Evolutionary conservation across 2,329 filamentous ascomycete genomes (phyloP).

Genomic region (Elsinoe ampelina): DNA sequence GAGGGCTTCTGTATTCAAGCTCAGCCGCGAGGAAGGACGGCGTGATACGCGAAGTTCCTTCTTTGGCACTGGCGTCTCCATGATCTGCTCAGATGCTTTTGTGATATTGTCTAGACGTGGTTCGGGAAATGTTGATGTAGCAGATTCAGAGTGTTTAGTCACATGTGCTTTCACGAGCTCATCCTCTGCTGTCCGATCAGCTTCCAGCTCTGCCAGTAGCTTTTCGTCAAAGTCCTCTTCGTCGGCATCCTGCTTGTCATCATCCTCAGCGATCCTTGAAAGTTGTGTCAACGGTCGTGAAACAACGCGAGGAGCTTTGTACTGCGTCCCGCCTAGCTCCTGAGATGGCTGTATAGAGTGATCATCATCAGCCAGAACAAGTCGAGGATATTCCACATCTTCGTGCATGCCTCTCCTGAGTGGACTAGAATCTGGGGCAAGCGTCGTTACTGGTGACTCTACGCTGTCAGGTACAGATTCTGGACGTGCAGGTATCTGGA

Average conservation of each 20-base stretch:
- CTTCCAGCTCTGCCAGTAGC: background rate
- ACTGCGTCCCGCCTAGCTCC: conserved; percentile 2
- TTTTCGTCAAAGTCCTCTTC: background rate
- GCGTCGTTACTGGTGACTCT: conserved; percentile 5
- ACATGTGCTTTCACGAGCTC: background rate
- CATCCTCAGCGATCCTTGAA: background rate
- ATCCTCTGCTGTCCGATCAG: background rate
- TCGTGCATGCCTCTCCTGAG: background rate
- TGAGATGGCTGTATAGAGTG: background rate
- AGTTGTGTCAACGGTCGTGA: background rate
- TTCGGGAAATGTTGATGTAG: background rate
- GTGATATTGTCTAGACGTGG: background rate
- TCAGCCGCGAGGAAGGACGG: conserved; percentile 18
- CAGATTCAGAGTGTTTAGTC: background rate
- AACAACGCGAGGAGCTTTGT: background rate
- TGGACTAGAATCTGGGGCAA: background rate
- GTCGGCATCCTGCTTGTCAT: background rate
- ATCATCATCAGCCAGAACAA: background rate
- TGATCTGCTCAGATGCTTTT: background rate
- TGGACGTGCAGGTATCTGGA: background rate
- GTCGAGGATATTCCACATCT: too few species aligned
- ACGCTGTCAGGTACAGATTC: conserved; percentile 14
- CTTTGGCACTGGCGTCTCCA: background rate
- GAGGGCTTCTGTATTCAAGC: conserved; percentile 27
- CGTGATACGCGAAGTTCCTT: background rate